Percentiles rank a stretch among this genome's conserved stretches.
These are phyloP conservation scores for Aspergillus sp. DNA, from an alignment of 2,329 filamentous ascomycete species.

Conservation along the genomic window DNA sequence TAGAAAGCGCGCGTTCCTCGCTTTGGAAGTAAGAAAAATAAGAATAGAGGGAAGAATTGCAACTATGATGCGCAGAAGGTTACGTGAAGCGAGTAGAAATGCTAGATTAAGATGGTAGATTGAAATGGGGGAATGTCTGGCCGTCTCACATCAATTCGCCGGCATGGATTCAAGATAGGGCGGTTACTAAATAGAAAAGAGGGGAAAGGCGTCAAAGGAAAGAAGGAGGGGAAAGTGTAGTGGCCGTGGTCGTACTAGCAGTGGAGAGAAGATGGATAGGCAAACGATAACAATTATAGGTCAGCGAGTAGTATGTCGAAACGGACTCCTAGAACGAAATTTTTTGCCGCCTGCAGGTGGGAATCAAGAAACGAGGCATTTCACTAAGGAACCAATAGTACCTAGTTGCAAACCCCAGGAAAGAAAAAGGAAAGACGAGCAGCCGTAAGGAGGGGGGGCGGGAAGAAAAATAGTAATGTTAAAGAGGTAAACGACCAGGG, in stretches of 20 bases:
- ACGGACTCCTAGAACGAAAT: constrained; percentile 13
- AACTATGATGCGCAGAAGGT: neutral
- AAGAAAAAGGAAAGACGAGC: constrained; percentile 3
- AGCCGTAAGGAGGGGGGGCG: constrained; percentile 9
- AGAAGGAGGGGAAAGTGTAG: constrained; percentile 12
- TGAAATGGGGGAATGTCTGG: neutral
- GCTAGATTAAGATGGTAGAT: neutral
- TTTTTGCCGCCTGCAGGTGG: constrained; percentile 20
- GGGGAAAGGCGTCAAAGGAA: constrained; percentile 11
- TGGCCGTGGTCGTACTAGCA: constrained; percentile 4
- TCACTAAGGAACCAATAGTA: constrained; percentile 11
- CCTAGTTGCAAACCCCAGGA: neutral
- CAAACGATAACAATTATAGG: constrained; percentile 18
- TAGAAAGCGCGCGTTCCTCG: neutral
- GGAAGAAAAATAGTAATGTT: constrained; percentile 14
- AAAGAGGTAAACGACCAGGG: constrained; percentile 8
- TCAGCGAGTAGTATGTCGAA: constrained; percentile 19
- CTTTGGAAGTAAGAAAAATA: neutral
- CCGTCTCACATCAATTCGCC: neutral
- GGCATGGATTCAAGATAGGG: neutral
- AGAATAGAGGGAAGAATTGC: neutral
- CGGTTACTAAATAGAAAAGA: constrained; percentile 3
- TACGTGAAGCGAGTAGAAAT: neutral
- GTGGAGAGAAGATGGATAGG: constrained; percentile 19
- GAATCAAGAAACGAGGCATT: constrained; percentile 12